These are phyloP conservation scores for Oryza australiensis DNA, from an alignment of 176 grass and related monocot genomes.

Conservation along the genomic window DNA sequence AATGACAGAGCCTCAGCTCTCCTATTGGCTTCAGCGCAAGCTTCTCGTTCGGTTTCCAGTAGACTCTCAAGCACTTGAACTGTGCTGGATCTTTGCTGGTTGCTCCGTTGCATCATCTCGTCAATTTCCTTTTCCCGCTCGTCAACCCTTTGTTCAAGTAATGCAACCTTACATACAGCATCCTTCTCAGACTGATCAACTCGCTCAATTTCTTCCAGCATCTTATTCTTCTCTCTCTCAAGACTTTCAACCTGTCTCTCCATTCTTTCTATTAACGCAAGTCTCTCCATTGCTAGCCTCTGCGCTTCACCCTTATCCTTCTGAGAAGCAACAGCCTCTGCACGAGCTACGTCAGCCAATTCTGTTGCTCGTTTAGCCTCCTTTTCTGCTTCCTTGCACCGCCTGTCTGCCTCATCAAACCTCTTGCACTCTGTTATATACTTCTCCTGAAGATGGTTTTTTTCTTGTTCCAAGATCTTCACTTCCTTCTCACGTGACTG, in stretches of 20 bases:
- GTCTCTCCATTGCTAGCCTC: conserved; percentile 75
- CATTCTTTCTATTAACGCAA: conserved; percentile 81
- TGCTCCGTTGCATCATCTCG: conserved; percentile 79
- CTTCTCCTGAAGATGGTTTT: conserved; percentile 87
- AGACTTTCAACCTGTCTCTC: conserved; percentile 72
- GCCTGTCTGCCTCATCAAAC: conserved; percentile 74
- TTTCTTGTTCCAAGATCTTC: conserved; percentile 86
- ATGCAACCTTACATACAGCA: conserved; percentile 62
- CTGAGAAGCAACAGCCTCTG: conserved; percentile 65
- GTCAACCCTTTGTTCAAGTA: conserved; percentile 78
- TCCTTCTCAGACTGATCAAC: conserved; percentile 74
- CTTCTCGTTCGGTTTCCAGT: conserved; percentile 66
- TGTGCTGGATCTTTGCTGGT: conserved; percentile 89
- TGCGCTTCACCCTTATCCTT: conserved; percentile 89
- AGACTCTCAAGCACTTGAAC: conserved; percentile 90
- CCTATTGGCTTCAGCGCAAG: conserved; percentile 77
- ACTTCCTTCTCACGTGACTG: conserved; percentile 69
- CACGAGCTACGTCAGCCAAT: conserved; percentile 76
- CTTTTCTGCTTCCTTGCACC: conserved; percentile 92
- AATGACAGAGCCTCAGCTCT: conserved; percentile 82
- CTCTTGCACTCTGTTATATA: conserved; percentile 67
- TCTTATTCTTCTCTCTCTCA: conserved; percentile 69
- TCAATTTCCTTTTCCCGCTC: conserved; percentile 91
- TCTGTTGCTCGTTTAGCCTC: conserved; percentile 81
- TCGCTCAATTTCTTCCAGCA: conserved; percentile 70